Evolutionary conservation across 73 alveolate species (phyloP), one percentile per base, ranked within the genome.

Genomic region (Paramecium pentaurelia): DNA sequence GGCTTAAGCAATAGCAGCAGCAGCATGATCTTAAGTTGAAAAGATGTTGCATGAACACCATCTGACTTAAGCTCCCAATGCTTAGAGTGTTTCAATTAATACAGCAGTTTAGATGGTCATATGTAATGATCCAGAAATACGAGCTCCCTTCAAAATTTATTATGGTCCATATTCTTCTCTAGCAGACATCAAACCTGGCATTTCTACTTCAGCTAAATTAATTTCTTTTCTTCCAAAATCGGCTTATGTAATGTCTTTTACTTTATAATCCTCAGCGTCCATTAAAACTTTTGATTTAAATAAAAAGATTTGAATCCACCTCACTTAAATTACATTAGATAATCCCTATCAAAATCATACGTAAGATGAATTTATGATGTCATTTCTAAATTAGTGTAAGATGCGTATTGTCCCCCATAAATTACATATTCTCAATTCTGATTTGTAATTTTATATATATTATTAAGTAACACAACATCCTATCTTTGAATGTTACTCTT

Each of bases 41-140:
- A 92, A 97, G 96, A 97, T 97, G 98, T 97, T 97, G 98, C 99
- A 97, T 10, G 98, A 93, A 94, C 97, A 93, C 99, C 99, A 97
- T 86, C 99, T 96, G 85, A 97, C 98, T 84, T 96, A 86, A 58
- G 99, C 99, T 22, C 99, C 99, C 68, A 95, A 90, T 10, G 95
- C 96, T n/a, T 86, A 58, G 84, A 97, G 96, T 37, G 99, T 97
- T 93, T 97, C 99, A 89, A 97, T 97, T 89, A 97, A 97, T 85
- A 96, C 99, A 18, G 99, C 99, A 12, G 99, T 97, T 94, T 97
- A 97, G 95, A 97, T 96, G 93, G 99, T 97, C 99, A 97, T 97
- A 93, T 97, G 99, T 71, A 97, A 93, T 25, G 99, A 97, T 54
- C 99, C 99, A 47, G 98, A 93, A 94, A 97, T 95, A 92, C 95